These are phyloP conservation scores for Heritiera fomes DNA, from an alignment of 345 rosid species.

Conservation along the genomic window DNA sequence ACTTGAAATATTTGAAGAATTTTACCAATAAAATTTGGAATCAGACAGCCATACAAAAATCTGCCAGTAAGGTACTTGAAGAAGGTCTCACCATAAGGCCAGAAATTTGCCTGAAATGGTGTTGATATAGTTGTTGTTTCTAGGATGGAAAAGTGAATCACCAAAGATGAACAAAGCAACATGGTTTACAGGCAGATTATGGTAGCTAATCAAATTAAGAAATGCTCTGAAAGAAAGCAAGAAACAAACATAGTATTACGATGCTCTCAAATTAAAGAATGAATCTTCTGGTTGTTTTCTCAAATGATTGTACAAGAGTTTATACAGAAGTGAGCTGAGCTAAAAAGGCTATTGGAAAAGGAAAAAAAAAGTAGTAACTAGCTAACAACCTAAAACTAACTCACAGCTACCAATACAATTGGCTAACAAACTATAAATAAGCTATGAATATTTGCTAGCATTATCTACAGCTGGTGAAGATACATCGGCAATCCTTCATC, in stretches of 20 bases:
- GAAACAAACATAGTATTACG: not conserved
- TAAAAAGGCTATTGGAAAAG: too few relatives aligned
- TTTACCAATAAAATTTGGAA: conserved; percentile 50
- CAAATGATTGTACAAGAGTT: too few relatives aligned
- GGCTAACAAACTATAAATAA: too few relatives aligned
- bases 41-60: conserved; percentile 41
- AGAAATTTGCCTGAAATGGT: conserved; percentile 36
- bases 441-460: too few relatives aligned
- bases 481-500: too few relatives aligned
- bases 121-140: conserved; percentile 46
- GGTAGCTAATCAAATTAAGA: conserved; percentile 16
- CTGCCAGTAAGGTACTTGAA: conserved; percentile 46
- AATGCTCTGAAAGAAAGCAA: conserved; percentile 15
- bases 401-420: too few relatives aligned
- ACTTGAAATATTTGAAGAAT: not conserved
- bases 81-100: conserved; percentile 47
- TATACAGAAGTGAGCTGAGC: too few relatives aligned
- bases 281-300: too few relatives aligned
- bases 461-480: too few relatives aligned
- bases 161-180: conserved; percentile 45
- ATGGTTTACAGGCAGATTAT: conserved; percentile 24
- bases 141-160: conserved; percentile 49
- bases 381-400: too few relatives aligned
- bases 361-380: too few relatives aligned
- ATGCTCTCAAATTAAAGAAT: too few relatives aligned